Evolutionary conservation across 305 asterid genomes (phyloP), one percentile per base, ranked within the genome.

Genomic region (Fraxinus floribunda): DNA sequence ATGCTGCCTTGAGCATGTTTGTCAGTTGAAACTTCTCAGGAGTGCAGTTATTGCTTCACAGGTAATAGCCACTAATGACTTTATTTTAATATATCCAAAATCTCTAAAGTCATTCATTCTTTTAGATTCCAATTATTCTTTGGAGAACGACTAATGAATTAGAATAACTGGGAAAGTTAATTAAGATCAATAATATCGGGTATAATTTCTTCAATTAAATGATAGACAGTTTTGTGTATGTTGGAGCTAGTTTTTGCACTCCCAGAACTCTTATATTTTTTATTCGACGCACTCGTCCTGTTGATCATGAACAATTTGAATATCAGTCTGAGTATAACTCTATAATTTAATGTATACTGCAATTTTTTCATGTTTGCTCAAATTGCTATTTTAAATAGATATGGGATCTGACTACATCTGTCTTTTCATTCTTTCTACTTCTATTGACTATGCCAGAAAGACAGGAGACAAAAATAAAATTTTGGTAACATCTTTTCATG

Each of bases 1-100:
- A 82, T 83, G 81, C 62, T 93, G 99, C 90, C 94, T 96, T 85
- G 98, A 90, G 87, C 88, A 81, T 62, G 79, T 82, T 75, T 88
- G 84, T 84, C 87, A 90, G 79, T 81, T 90, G 72, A 89, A 88
- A 81, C 88, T 94, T 80, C 91, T 97, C 57, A 78, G 87, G 57
- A 85, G 85, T 85, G 87, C 94, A 13, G 88, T 83, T 76, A 83
- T 87, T 78, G 86, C 83, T 81, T 89, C 97, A 46, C 91, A 91
- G 97, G 99, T 92, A 86, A 70, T 30, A 80, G 49, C 1, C 39
- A 5, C 29, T 84, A 73, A 78, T 64, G 82, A 60, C 41, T 32
- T 5, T 30, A 39, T 13, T 32, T 76, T 49, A 49, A 38, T 44
- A 39, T 26, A 41, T 32, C 66, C 76, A 20, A 46, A 57, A 55